A percentile compares a stretch with the other conserved stretches of the same genome.
These are phyloP conservation scores for Chytriomyces hyalinus DNA, from an alignment of 192 early-diverging fungal species.

Conservation along the genomic window DNA sequence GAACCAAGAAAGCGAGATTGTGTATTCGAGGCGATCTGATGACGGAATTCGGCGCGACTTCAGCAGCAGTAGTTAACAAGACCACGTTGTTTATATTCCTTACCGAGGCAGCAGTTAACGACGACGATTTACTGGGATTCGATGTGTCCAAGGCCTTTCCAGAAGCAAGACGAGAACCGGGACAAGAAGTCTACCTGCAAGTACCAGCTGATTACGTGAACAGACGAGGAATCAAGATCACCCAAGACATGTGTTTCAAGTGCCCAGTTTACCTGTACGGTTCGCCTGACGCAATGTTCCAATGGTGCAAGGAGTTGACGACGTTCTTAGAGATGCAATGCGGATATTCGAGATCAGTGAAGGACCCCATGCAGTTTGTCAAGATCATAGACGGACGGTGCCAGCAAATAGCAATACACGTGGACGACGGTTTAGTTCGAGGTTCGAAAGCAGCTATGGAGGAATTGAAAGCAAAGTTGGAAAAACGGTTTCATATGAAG, in stretches of 20 bases:
- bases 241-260: background rate
- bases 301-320: too few relatives aligned
- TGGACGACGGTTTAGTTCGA: background rate
- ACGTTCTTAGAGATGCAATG: too few relatives aligned
- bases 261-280: too few relatives aligned
- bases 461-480: background rate
- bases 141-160: too few relatives aligned
- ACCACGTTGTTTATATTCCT: too few relatives aligned
- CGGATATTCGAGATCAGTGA: too few relatives aligned
- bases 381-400: too few relatives aligned
- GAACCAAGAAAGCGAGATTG: background rate
- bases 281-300: too few relatives aligned
- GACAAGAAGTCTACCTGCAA: background rate
- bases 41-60: background rate
- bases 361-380: too few relatives aligned
- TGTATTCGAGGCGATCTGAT: background rate
- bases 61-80: too few relatives aligned
- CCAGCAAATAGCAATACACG: background rate
- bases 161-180: background rate
- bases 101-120: too few relatives aligned
- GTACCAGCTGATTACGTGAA: background rate
- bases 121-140: too few relatives aligned
- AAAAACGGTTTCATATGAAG: background rate
- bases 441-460: background rate
- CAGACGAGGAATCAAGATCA: background rate